phyloP scores from a whole-genome alignment of 176 grass and related monocot species.

The Secale cereale region DNA sequence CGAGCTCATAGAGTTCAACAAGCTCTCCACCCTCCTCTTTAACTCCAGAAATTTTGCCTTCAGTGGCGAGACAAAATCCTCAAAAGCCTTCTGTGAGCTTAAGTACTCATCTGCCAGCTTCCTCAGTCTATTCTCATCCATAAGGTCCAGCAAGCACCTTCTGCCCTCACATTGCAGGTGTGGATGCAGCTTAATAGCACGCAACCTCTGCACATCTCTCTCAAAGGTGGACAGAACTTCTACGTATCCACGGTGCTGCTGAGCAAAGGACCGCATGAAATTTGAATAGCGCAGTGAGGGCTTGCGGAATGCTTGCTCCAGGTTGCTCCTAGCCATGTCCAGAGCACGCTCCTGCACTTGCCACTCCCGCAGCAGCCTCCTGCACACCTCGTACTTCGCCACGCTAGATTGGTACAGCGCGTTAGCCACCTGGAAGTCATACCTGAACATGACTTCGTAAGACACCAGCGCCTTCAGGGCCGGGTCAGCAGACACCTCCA shows the following conservation, averaged over 20 bases:
- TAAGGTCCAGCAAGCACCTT: conserved; percentile 72
- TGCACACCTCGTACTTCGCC: conserved; percentile 67
- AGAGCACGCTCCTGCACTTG: conserved; percentile 91
- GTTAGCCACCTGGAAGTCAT: conserved; percentile 92
- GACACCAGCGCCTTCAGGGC: conserved; percentile 72
- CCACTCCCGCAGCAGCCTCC: conserved; percentile 67
- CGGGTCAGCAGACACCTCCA: conserved; percentile 56
- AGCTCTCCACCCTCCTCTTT: conserved; percentile 68
- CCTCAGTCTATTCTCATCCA: conserved; percentile 70
- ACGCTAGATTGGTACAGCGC: conserved; percentile 46
- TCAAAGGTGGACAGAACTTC: conserved; percentile 75
- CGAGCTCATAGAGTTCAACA: conserved; percentile 67
- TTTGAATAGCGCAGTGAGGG: conserved; percentile 61
- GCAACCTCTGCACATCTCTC: conserved; percentile 72
- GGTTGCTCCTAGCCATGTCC: conserved; percentile 77
- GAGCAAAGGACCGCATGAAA: conserved; percentile 62
- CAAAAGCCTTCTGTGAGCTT: conserved; percentile 74
- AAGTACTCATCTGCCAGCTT: conserved; percentile 62
- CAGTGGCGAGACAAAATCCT: conserved; percentile 59
- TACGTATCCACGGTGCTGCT: conserved; percentile 59
- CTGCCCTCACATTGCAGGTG: conserved; percentile 53
- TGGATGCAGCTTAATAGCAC: conserved; percentile 56
- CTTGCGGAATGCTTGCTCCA: conserved; percentile 78
- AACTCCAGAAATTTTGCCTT: conserved; percentile 72
- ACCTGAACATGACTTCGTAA: conserved; percentile 76